These are phyloP conservation scores for Candida nonsorbophila DNA, from an alignment of 805 yeast species.

Conservation along the genomic window DNA sequence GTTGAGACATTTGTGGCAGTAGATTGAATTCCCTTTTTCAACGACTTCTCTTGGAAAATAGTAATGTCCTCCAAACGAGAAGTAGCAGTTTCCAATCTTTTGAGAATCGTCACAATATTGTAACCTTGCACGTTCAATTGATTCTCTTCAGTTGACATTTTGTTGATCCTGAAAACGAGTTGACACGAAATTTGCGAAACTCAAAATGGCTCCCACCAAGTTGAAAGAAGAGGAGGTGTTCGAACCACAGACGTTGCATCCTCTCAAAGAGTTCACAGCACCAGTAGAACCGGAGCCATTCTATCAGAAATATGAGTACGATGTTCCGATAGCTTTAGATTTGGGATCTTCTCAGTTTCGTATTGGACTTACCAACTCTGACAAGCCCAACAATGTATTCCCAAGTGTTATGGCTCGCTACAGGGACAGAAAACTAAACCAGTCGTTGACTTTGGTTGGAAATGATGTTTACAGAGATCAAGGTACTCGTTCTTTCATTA, in stretches of 20 bases:
- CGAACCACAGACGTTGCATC: constrained; percentile 39
- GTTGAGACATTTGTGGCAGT: constrained; percentile 7
- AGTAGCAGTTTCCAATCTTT: constrained; percentile 85
- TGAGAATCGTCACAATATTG: constrained; percentile 70
- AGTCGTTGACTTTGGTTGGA: constrained; percentile 70
- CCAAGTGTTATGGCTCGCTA: constrained; percentile 67
- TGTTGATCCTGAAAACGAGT: not conserved
- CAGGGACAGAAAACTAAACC: constrained; percentile 69
- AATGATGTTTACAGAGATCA: constrained; percentile 74
- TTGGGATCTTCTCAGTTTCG: constrained; percentile 64
- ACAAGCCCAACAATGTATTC: constrained; percentile 55
- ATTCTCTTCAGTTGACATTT: constrained; percentile 33
- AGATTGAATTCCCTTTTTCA: too few relatives aligned
- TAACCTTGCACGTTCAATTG: constrained; percentile 70
- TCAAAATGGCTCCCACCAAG: constrained; percentile 11
- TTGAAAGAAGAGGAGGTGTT: constrained; percentile 15
- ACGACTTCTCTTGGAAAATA: constrained; percentile 61
- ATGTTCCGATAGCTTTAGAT: constrained; percentile 83
- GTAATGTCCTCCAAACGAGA: constrained; percentile 88
- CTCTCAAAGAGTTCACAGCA: constrained; percentile 35
- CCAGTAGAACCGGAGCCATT: constrained; percentile 42
- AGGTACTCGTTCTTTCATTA: constrained; percentile 59
- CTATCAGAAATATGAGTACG: constrained; percentile 41
- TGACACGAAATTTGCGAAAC: not conserved
- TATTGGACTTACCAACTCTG: constrained; percentile 49